phyloP scores from a whole-genome alignment of 345 rosid species.

The Gossypium thurberi region DNA sequence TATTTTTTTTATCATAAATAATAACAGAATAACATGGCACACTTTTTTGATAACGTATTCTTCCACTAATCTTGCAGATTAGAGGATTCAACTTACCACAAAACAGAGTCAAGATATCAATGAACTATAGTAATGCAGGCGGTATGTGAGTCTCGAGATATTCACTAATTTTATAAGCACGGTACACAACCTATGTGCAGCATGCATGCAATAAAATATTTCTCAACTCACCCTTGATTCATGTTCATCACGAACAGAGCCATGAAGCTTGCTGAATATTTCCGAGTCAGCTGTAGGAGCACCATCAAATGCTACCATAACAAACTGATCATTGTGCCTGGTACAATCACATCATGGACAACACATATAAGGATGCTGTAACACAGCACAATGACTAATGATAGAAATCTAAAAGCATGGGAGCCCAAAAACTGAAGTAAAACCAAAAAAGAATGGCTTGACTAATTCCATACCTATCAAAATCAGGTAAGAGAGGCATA shows the following conservation, averaged over 20 bases:
- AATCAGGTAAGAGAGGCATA: constrained; percentile 79
- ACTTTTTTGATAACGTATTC: background rate
- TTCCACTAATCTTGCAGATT: background rate
- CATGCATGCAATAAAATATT: background rate
- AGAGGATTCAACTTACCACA: constrained; percentile 1
- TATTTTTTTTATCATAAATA: background rate
- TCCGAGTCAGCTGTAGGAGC: constrained; percentile 92
- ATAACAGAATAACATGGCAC: background rate
- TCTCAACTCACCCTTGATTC: constrained; percentile 68
- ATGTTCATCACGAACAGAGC: constrained; percentile 62
- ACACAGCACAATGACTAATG: background rate
- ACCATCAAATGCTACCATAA: constrained; percentile 64
- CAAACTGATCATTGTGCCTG: constrained; percentile 82
- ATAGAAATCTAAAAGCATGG: background rate
- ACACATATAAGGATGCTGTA: constrained; percentile 13
- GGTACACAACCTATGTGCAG: background rate
- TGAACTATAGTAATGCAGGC: background rate
- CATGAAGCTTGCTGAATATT: constrained; percentile 57
- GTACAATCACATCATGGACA: constrained; percentile 18
- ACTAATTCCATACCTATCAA: constrained; percentile 56
- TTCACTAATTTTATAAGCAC: background rate
- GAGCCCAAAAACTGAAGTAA: background rate
- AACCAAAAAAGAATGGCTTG: constrained; percentile 18
- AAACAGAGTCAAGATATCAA: background rate
- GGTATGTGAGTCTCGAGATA: background rate